phyloP scores from a whole-genome alignment of 371 early-diverging fungal genomes.

The Mucor circinelloides region DNA sequence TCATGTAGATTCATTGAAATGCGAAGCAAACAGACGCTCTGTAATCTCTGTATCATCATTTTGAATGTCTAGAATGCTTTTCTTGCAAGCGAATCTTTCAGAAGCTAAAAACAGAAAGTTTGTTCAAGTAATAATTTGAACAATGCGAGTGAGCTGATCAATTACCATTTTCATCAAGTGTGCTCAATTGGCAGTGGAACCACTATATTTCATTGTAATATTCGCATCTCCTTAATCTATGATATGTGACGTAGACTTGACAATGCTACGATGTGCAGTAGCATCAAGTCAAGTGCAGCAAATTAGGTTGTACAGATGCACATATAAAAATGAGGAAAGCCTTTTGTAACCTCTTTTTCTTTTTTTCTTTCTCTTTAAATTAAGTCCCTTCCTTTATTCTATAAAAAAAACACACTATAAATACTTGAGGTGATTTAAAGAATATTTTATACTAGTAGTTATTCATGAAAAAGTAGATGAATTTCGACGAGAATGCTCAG shows the following conservation, averaged over 20 bases:
- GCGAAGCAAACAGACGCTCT: neutral
- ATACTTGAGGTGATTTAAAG: neutral
- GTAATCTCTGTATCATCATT: neutral
- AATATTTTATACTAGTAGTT: neutral
- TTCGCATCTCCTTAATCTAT: neutral
- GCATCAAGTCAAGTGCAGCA: neutral
- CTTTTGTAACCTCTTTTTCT: neutral
- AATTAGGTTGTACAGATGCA: neutral
- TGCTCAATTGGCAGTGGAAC: neutral
- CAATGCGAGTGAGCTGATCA: neutral
- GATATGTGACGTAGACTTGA: neutral
- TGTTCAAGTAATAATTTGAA: no score
- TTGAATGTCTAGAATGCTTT: neutral
- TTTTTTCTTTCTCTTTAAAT: neutral
- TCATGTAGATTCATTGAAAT: neutral
- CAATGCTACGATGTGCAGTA: neutral
- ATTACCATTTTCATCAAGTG: neutral
- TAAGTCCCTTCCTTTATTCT: neutral
- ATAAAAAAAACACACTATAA: neutral
- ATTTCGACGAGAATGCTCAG: constrained; percentile 31
- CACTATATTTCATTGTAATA: neutral
- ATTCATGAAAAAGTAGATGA: constrained; percentile 33
- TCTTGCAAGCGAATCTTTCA: neutral
- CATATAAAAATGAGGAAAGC: neutral
- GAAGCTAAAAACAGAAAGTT: neutral